These are phyloP conservation scores for Chaetomiaceae sp. DNA, from an alignment of 2,329 filamentous ascomycete genomes.

Conservation along the genomic window DNA sequence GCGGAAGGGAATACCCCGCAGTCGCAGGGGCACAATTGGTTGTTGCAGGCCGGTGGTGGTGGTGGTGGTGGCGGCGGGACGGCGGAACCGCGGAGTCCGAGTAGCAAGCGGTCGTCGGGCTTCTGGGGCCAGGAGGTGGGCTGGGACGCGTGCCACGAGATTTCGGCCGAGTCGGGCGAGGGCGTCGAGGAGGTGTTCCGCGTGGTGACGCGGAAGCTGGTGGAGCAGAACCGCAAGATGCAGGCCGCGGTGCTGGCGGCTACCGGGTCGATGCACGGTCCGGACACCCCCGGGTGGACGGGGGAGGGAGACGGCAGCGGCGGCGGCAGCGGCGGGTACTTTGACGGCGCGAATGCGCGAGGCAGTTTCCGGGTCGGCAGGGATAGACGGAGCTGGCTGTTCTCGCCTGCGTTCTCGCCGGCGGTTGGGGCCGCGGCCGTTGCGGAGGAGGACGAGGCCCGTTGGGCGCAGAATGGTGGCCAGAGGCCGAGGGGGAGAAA, in stretches of 20 bases:
- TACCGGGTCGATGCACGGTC: constrained; percentile 41
- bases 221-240: constrained; percentile 61
- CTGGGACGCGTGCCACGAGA: constrained; percentile 97
- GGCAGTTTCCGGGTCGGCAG: constrained; percentile 55
- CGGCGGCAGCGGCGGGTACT: constrained; percentile 37
- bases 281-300: constrained; percentile 1
- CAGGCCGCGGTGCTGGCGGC: constrained; percentile 56
- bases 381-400: constrained; percentile 57
- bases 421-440: constrained; percentile 4
- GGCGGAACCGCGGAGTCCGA: constrained; percentile 53
- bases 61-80: constrained; percentile 19
- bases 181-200: constrained; percentile 96
- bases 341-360: constrained; percentile 45
- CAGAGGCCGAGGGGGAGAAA: not conserved
- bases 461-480: not conserved
- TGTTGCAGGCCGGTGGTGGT: not conserved
- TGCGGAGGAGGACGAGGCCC: not conserved
- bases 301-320: constrained; percentile 25
- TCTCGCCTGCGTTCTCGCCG: constrained; percentile 51
- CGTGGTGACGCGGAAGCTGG: constrained; percentile 58
- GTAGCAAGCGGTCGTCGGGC: constrained; percentile 63
- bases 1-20: no score
- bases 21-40: not conserved
- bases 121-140: constrained; percentile 92
- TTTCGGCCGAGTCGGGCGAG: constrained; percentile 88